Conservation (phyloP, 2,329 filamentous ascomycete genomes). For the Tolypocladium ovalisporum region DNA sequence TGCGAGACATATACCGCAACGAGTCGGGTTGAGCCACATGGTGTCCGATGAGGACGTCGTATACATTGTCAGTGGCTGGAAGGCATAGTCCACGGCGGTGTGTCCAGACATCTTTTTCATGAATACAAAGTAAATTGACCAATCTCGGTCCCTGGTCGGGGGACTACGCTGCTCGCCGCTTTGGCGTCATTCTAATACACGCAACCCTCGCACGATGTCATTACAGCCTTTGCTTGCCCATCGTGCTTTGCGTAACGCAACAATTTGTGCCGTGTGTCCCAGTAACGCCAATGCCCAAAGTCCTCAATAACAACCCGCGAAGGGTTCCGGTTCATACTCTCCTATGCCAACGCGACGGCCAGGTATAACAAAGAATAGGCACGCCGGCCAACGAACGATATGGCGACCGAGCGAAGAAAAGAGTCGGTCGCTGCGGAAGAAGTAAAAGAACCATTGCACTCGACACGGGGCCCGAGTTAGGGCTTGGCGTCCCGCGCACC, state of each 20-base stretch:
- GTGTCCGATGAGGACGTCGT: slow-evolving; percentile 64
- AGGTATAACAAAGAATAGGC: slow-evolving; percentile 5
- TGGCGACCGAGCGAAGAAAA: not conserved
- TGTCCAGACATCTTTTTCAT: not conserved
- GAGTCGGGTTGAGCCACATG: slow-evolving; percentile 74
- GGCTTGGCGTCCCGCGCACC: slow-evolving; percentile 24
- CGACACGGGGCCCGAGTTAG: slow-evolving; percentile 1
- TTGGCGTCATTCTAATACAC: not conserved
- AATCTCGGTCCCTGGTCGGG: not conserved
- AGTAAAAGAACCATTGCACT: not conserved
- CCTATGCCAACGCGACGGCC: not conserved
- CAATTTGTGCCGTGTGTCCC: not conserved
- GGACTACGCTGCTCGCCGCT: not conserved
- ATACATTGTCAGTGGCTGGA: slow-evolving; percentile 55
- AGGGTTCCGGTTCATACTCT: not conserved
- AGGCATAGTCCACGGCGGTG: slow-evolving; percentile 32
- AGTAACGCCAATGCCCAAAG: slow-evolving; percentile 2
- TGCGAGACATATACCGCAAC: slow-evolving; percentile 86
- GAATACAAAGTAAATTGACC: slow-evolving; percentile 1
- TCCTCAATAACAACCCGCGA: not conserved
- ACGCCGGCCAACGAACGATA: slow-evolving; percentile 4
- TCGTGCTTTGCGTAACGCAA: not conserved
- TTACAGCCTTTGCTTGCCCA: slow-evolving; percentile 11
- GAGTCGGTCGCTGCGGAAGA: not conserved
- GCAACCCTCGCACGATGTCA: slow-evolving; percentile 17